Evolutionary conservation across 179 eudicot genomes (phyloP), one percentile per base, ranked within the genome.

Genomic region (Silene noctiflora): DNA sequence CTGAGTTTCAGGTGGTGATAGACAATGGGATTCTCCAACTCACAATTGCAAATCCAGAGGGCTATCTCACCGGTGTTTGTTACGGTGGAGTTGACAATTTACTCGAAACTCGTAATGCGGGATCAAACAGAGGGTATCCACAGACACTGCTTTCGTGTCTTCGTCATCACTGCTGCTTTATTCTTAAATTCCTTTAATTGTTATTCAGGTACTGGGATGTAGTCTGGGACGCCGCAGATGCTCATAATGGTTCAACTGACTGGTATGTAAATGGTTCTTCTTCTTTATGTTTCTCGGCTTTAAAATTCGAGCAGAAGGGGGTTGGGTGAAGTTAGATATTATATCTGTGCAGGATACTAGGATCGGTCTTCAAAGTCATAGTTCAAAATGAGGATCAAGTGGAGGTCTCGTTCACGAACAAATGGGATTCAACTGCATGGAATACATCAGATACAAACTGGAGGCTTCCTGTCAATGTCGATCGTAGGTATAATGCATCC

Each of bases 21-120:
- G 93, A 91, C 83, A 96, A 96, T 48, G 99, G 97, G 63, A 85
- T 96, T 44, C 65, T 93, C 42, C 88, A 88, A 85, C 83, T 93
- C 20, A 90, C 90, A 62, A 79, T 91, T 78, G 89, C 97, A 8
- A 88, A 85, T 46, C 97, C 97, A 10, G 91, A 81, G 64, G 99
- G 99, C 35, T 79, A 87, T 60, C 88, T 96, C 31, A 89, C 89
- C 21, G 91, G 90, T 13, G 73, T 96, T 27, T 64, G 83, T 51
- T 96, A 88, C 48, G 90, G 87, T 65, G 92, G 94, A 69, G 75
- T 96, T 17, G 86, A 87, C 67, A 96, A 96, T 77, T 44, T 96
- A 79, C 92, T 96, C 0, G 98, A 93, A 76, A 67, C 77, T 71
- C 84, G 72, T 51, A 93, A 96, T 33, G 16, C 55, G 7, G 88